Conservation (phyloP, 2,329 filamentous ascomycete species). For the Fonsecaea pedrosoi region DNA sequence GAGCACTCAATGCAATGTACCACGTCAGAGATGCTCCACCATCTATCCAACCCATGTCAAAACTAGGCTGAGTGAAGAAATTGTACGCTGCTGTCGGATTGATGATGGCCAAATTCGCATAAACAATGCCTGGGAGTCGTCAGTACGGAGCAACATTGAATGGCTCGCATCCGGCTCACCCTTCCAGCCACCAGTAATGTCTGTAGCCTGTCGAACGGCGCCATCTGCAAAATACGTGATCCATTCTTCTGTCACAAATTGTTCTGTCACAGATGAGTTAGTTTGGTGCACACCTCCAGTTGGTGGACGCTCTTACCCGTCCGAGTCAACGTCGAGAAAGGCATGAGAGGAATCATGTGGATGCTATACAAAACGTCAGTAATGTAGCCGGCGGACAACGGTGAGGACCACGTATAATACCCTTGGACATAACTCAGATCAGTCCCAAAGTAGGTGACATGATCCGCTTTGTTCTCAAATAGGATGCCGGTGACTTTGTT, state of each 20-base stretch:
- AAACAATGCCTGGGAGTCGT: slow-evolving; percentile 65
- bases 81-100: slow-evolving; percentile 72
- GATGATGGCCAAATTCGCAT: slow-evolving; percentile 79
- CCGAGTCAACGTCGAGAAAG: slow-evolving; percentile 72
- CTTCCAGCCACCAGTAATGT: slow-evolving; percentile 78
- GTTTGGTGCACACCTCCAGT: no score
- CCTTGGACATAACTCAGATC: slow-evolving; percentile 74
- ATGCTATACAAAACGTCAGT: slow-evolving; percentile 62
- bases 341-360: slow-evolving; percentile 80
- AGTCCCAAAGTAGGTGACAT: slow-evolving; percentile 85
- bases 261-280: slow-evolving; percentile 42
- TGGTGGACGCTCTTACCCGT: slow-evolving; percentile 42
- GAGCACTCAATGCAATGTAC: slow-evolving; percentile 81
- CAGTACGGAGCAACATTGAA: not conserved
- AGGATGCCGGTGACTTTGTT: slow-evolving; percentile 76
- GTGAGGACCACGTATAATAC: slow-evolving; percentile 41
- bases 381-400: slow-evolving; percentile 31
- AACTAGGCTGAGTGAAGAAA: slow-evolving; percentile 73
- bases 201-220: slow-evolving; percentile 62
- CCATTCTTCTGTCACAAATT: slow-evolving; percentile 86
- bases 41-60: slow-evolving; percentile 71
- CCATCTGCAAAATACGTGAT: slow-evolving; percentile 74
- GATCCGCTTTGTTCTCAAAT: slow-evolving; percentile 95
- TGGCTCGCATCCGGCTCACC: slow-evolving; percentile 44
- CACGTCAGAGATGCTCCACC: slow-evolving; percentile 83